Evolutionary conservation across 805 yeast genomes (phyloP).

Genomic region (Spathaspora passalidarum): DNA sequence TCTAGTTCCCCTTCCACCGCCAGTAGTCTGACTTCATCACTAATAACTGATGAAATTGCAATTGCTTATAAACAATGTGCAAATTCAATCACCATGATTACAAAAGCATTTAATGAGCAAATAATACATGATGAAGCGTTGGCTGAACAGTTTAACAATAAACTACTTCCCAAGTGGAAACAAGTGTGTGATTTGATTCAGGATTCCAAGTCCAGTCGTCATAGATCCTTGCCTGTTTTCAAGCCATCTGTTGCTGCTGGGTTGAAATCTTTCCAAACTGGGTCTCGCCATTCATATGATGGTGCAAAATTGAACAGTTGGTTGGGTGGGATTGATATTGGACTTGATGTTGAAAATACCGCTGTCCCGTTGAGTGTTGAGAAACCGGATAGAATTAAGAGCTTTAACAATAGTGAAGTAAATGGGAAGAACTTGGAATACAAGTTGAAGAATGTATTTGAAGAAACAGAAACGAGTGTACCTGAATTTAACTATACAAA

Average conservation of each 20-base stretch:
- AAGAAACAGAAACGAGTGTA: background rate
- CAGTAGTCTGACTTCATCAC: background rate
- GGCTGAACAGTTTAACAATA: slow-evolving; percentile 19
- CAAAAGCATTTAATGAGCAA: slow-evolving; percentile 34
- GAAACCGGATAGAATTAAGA: slow-evolving; percentile 25
- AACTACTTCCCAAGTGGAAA: slow-evolving; percentile 26
- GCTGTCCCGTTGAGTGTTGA: slow-evolving; percentile 31
- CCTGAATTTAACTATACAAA: background rate
- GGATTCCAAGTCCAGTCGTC: background rate
- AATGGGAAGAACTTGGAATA: background rate
- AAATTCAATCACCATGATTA: slow-evolving; percentile 32
- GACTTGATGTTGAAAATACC: slow-evolving; percentile 23
- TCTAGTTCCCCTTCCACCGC: slow-evolving; percentile 4
- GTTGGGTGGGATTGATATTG: slow-evolving; percentile 19
- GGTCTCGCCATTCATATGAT: slow-evolving; percentile 5
- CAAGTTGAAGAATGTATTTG: background rate
- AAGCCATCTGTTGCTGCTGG: slow-evolving; percentile 13
- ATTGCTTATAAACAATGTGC: slow-evolving; percentile 35
- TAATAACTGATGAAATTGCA: slow-evolving; percentile 28
- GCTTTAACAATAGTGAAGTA: background rate
- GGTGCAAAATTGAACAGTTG: background rate
- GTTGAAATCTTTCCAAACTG: slow-evolving; percentile 17
- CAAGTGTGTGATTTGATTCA: slow-evolving; percentile 12
- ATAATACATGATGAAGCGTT: slow-evolving; percentile 32
- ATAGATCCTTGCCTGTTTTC: background rate